Evolutionary conservation across 208 protist species (phyloP), one percentile per base, ranked within the genome.

Genomic region (Polymyxa betae): DNA sequence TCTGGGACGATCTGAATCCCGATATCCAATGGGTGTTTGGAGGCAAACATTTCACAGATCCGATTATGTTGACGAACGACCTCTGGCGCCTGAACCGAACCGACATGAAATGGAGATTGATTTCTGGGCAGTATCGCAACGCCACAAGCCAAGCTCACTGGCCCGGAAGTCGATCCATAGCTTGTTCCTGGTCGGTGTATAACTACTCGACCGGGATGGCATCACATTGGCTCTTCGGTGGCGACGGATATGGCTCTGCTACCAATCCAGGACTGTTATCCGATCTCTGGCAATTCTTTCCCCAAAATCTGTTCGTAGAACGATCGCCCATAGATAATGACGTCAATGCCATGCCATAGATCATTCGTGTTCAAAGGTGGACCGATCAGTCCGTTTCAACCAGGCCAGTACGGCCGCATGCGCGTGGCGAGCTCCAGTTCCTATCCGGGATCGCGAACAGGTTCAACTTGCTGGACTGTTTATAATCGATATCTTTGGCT

Each of bases 21-120:
- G 35, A 5, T 43, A 82, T 82, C n/a, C 72, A n/a, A 82, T 82
- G 72, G 72, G n/a, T 82, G 5, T 82, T 82, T n/a, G 72, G 72
- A 45, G 72, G 72, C 12, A 5, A n/a, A 45, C 72, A 43, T n/a
- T 5, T 82, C 16, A 35, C 72, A 5, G 12, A 35, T 12, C 5
- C 5, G 16, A 35, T 35, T n/a, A 5, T 40, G 72, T 43, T 82
- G 10, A 35, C 35, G 16, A 43, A 82, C 35, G 72, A 82, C 35
- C 16, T 82, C 35, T 82, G 72, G 72, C 5, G n/a, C 5, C n/a
- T 38, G 5, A 82, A 82, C n/a, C 16, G n/a, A 20, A 82, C 16
- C 35, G 16, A 35, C 12, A 12, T 5, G 5, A 82, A 5, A 5
- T 82, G 72, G 72, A 35, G 12, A 43, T 82, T 5, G 72, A 43